These are phyloP conservation scores for Zygoascus tannicola DNA, from an alignment of 805 yeast genomes.

Conservation along the genomic window DNA sequence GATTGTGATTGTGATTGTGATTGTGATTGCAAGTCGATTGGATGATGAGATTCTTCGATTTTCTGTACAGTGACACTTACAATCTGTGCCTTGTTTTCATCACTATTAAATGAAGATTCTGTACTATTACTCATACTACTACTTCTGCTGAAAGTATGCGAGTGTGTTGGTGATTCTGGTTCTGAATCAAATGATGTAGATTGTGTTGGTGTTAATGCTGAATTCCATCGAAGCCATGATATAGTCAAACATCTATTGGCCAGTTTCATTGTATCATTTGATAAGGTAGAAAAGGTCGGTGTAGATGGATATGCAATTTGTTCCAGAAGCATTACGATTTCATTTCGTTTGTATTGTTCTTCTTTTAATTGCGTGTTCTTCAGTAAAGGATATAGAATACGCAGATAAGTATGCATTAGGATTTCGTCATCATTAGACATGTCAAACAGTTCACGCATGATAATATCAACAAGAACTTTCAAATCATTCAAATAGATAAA, in stretches of 20 bases:
- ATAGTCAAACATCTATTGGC: slow-evolving; percentile 21
- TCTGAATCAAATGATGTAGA: not conserved
- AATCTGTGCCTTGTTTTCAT: not conserved
- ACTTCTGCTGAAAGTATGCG: not conserved
- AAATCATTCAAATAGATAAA: slow-evolving; percentile 76
- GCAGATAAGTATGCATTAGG: slow-evolving; percentile 58
- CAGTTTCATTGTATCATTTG: slow-evolving; percentile 21
- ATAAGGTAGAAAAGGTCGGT: slow-evolving; percentile 6
- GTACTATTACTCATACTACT: not conserved
- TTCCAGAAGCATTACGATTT: slow-evolving; percentile 41
- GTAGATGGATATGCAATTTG: slow-evolving; percentile 30
- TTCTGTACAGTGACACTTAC: not conserved
- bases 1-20: too few relatives aligned
- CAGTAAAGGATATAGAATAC: slow-evolving; percentile 66
- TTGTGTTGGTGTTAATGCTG: not conserved
- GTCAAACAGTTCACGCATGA: slow-evolving; percentile 69
- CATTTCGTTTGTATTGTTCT: slow-evolving; percentile 49
- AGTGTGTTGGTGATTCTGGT: not conserved
- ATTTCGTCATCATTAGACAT: slow-evolving; percentile 50
- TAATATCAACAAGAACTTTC: slow-evolving; percentile 72
- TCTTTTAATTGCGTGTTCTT: slow-evolving; percentile 51
- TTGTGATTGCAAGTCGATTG: not conserved
- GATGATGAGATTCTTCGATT: not conserved
- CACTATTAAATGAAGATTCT: not conserved
- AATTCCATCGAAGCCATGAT: slow-evolving; percentile 14